Evolutionary conservation across 257 asterid genomes (phyloP), one percentile per base, ranked within the genome.

Genomic region (Solanum corneliomulleri): DNA sequence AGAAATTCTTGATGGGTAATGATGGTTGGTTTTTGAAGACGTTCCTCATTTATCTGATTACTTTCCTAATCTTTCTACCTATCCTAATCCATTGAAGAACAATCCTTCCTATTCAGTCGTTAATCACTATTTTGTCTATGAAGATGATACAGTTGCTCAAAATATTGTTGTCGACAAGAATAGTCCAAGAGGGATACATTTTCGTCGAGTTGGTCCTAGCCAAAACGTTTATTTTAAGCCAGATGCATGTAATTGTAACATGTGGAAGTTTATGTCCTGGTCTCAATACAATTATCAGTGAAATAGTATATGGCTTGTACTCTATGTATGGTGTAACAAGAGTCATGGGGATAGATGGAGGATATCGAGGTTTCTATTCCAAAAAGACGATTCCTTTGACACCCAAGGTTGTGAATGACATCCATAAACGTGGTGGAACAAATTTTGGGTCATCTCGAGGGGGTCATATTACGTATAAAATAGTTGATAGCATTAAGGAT

Each of bases 201-300:
- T 96, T 83, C 92, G 98, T 66, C 98, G 98, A 41, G 98, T 98
- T n/a, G 98, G 99, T 86, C 98, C 99, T 88, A 92, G 96, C 86
- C 98, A 96, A 89, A 94, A 86, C 87, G 95, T 96, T 80, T 95
- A 92, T 89, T 96, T 94, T 39, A 91, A 92, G 87, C 80, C 98
- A 0, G 98, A 85, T 41, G 98, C 99, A 6, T 96, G 98, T 88
- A 95, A 95, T 96, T n/a, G 98, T 95, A 77, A 96, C 98, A 0
- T 95, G 98, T 68, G 99, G 98, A 80, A 98, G 98, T 37, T 89
- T 96, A 89, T 95, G 98, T 84, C 99, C 98, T 20, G 98, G 98
- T 60, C 27, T 21, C 6, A 60, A 60, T 1, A 60, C 27, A 60
- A 27, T 60, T 60, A 23, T 60, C 87, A 91, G 99, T 86, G 99